Conservation (phyloP, 2,329 filamentous ascomycete species). For the Sordariomycetes sp. region DNA sequence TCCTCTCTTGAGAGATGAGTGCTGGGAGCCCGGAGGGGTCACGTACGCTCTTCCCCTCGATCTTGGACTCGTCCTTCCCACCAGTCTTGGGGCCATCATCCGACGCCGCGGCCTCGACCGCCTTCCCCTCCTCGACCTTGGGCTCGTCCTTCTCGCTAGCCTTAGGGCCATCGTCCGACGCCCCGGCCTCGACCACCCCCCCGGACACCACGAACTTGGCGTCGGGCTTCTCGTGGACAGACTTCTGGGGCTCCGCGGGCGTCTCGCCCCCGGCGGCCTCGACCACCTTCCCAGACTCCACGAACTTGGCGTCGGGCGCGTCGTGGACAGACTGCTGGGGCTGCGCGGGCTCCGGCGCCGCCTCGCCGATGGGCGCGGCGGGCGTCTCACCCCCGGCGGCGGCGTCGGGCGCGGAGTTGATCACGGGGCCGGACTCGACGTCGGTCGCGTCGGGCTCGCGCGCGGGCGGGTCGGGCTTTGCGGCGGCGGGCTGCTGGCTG, state of each 20-base stretch:
- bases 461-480: background rate
- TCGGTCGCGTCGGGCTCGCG: background rate
- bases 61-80: background rate
- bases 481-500: background rate
- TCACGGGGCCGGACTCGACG: background rate
- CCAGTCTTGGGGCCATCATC: background rate
- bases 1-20: background rate
- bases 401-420: background rate
- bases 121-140: background rate
- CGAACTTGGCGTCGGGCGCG: background rate
- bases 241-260: too few species aligned
- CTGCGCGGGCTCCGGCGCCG: background rate
- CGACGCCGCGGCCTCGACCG: too few species aligned
- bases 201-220: too few species aligned
- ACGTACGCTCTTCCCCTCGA: slow-evolving; percentile 8
- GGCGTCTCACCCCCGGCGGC: too few species aligned
- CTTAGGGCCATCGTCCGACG: too few species aligned
- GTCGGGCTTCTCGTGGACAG: too few species aligned
- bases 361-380: background rate
- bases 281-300: background rate
- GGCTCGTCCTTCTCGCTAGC: too few species aligned
- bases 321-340: too few species aligned
- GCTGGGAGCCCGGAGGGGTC: too few species aligned
- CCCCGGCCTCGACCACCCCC: too few species aligned
- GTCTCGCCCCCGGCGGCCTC: background rate